These are phyloP conservation scores for Crithidia fasciculata DNA, from an alignment of 208 protist species.

Conservation along the genomic window DNA sequence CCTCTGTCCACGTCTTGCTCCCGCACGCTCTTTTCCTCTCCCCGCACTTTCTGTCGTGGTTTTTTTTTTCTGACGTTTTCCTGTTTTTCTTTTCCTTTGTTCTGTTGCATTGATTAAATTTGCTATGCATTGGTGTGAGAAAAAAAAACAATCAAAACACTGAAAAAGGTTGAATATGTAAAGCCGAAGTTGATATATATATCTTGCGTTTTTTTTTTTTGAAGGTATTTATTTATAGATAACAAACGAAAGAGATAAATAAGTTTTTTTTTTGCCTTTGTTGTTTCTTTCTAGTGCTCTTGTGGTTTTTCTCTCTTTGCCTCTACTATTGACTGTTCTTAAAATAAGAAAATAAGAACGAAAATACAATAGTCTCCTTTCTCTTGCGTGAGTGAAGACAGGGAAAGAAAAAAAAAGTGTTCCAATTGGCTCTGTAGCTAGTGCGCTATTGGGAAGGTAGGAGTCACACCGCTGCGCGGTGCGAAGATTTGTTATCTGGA, in stretches of 20 bases:
- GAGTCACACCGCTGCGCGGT: no score
- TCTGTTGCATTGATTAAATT: constrained; percentile 15
- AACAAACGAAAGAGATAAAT: no score
- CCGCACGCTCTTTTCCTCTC: constrained; percentile 1
- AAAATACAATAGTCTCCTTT: neutral
- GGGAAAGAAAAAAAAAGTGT: no score
- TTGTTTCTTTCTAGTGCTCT: constrained; percentile 9
- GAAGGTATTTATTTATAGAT: no score
- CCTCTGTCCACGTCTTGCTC: no score
- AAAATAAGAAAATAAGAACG: no score
- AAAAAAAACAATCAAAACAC: neutral
- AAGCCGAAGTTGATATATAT: neutral
- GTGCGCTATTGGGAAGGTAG: no score
- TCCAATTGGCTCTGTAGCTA: no score
- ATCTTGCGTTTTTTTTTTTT: constrained; percentile 15
- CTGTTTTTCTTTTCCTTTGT: constrained; percentile 16
- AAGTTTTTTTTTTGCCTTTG: constrained; percentile 1
- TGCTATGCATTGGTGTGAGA: no score
- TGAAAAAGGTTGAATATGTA: neutral
- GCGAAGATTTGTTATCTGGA: no score
- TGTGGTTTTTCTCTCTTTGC: neutral
- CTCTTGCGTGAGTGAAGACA: neutral
- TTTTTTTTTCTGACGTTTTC: constrained; percentile 10
- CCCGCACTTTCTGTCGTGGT: neutral
- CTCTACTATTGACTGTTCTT: no score